phyloP scores from a whole-genome alignment of 2,329 filamentous ascomycete genomes.

The Colletotrichum siamense region DNA sequence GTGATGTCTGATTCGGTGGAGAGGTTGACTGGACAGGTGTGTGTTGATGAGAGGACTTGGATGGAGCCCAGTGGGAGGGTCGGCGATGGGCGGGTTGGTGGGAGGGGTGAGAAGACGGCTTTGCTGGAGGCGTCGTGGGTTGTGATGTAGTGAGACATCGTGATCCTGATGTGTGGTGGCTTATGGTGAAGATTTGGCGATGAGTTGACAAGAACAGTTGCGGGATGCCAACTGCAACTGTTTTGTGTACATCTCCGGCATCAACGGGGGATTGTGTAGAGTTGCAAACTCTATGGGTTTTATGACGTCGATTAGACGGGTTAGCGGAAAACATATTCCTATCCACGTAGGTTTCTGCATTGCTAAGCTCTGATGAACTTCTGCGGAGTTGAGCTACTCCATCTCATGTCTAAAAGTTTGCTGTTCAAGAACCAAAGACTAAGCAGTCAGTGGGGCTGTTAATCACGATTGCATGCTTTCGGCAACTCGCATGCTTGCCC shows the following conservation, averaged over 20 bases:
- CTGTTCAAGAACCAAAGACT: no score
- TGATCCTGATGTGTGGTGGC: fast-evolving
- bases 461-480: no score
- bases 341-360: background rate
- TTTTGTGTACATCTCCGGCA: no score
- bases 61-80: background rate
- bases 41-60: background rate
- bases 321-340: background rate
- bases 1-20: background rate
- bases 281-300: fast-evolving
- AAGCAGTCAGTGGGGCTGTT: no score
- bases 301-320: background rate
- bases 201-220: background rate
- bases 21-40: background rate
- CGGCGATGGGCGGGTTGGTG: background rate
- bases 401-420: background rate
- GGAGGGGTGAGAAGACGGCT: background rate
- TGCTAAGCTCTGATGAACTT: background rate
- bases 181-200: fast-evolving
- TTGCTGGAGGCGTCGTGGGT: background rate
- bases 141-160: background rate
- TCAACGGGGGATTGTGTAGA: no score
- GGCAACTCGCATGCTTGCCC: no score
- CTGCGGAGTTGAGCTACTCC: background rate
- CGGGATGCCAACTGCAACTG: no score